Base-by-base conservation (phyloP, 208 protist species). In the Naegleria fowleri region DNA sequence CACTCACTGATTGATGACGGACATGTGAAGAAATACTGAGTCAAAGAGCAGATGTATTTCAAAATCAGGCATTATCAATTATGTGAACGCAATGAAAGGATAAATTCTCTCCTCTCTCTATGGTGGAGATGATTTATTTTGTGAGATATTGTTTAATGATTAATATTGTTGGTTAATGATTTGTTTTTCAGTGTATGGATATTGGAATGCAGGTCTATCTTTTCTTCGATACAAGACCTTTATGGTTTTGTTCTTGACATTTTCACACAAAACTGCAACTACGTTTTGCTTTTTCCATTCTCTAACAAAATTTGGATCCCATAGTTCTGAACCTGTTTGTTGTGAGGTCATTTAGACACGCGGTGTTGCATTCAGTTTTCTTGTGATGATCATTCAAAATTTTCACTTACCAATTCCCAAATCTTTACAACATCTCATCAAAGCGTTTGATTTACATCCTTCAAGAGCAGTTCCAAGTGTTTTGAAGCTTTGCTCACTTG, bases 391-490 rank as follows among this genome's bases (percentile, higher is more conserved):
- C 13, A 3, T 33, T 48, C 33, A 58, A 9, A 16, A 33, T 76
- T 19, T 90, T 58, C 33, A 67, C 55, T 67, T 67, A 67, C 55
- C 55, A 55, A 88, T 75, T 52, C 90, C 55, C 0, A 94, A 15
- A 90, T 94, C 93, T 58, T 94, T 94, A 79, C 93, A 94, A 76
- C 93, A 94, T 58, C 93, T 88, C 38, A 94, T 90, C 29, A 94
- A 67, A 19, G 93, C 93, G 88, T 94, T 94, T 5, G 92, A 93
- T 89, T 94, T 94, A 22, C 88, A 92, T 40, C 91, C 83, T 85
- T 94, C 93, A 0, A 55, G 55, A 6, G 90, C 83, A n/a, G 67
- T 87, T 22, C 52, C 59, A 9, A 91, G 2, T 41, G 48, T 40
- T 13, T 41, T 41, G 33, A 43, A 29, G 7, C 36, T 43, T 22